These are phyloP conservation scores for Talinum fruticosum DNA, from an alignment of 148 eudicot species.

Conservation along the genomic window DNA sequence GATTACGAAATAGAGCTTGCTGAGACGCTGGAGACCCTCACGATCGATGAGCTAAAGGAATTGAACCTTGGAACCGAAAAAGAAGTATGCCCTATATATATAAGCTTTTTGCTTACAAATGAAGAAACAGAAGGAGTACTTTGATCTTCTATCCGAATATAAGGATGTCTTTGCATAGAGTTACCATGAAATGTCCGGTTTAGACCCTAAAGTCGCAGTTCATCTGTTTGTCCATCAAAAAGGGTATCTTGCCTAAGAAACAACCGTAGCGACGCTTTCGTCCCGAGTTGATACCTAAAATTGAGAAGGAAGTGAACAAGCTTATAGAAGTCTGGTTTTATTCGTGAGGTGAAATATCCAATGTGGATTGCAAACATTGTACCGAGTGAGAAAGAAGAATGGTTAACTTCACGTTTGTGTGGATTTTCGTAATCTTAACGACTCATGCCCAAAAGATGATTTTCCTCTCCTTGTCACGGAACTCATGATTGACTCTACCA, in stretches of 20 bases:
- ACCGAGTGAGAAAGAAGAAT: neutral
- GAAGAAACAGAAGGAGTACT: neutral
- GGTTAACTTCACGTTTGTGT: conserved; percentile 6
- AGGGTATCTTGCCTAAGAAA: neutral
- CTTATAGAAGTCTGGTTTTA: neutral
- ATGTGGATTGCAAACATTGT: neutral
- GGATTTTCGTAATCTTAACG: neutral
- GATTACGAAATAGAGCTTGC: neutral
- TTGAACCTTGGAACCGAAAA: neutral
- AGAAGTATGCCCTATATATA: conserved; percentile 1
- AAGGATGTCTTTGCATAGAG: conserved; percentile 8
- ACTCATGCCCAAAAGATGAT: conserved; percentile 6
- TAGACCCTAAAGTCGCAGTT: neutral
- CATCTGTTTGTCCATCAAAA: too few species aligned
- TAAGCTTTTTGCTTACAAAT: neutral
- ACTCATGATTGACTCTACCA: neutral
- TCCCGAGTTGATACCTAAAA: conserved; percentile 1
- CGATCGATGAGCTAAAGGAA: conserved; percentile 7
- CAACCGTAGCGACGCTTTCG: conserved; percentile 10
- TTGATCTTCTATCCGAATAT: neutral
- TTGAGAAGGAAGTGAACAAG: conserved; percentile 1
- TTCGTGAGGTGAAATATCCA: neutral
- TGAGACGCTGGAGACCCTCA: neutral
- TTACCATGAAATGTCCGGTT: conserved; percentile 10
- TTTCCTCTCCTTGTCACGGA: neutral